Percentiles rank a stretch among this genome's conserved stretches.
These are phyloP conservation scores for Cyphellophora europaea DNA, from an alignment of 2,329 filamentous ascomycete species.

Conservation along the genomic window DNA sequence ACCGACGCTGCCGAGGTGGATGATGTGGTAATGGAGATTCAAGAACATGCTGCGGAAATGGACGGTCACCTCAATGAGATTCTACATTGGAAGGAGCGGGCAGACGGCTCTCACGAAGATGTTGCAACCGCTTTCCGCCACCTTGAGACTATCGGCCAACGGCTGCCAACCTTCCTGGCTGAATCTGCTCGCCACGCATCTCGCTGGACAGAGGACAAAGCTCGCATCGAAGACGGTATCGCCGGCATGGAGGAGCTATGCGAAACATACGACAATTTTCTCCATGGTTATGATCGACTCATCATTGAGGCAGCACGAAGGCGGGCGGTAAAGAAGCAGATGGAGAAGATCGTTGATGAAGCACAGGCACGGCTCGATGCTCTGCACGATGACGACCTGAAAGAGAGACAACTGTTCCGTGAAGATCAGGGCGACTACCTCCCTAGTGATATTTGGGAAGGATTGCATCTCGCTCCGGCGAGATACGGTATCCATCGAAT, in stretches of 20 bases:
- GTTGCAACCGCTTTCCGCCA: slow-evolving; percentile 53
- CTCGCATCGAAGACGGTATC: slow-evolving; percentile 58
- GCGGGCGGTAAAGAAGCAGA: slow-evolving; percentile 61
- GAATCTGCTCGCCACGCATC: slow-evolving; percentile 37
- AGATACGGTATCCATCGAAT: slow-evolving; percentile 35
- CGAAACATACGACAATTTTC: slow-evolving; percentile 80
- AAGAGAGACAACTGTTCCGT: slow-evolving; percentile 67
- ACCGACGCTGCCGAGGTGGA: slow-evolving; percentile 50
- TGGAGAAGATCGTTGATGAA: slow-evolving; percentile 65
- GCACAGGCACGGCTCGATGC: slow-evolving; percentile 68
- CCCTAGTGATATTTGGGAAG: slow-evolving; percentile 80
- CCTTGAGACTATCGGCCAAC: slow-evolving; percentile 58
- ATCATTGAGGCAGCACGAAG: slow-evolving; percentile 76
- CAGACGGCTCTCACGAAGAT: slow-evolving; percentile 46
- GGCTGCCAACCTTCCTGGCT: slow-evolving; percentile 47
- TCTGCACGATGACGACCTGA: slow-evolving; percentile 63
- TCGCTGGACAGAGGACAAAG: slow-evolving; percentile 66
- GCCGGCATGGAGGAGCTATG: slow-evolving; percentile 67
- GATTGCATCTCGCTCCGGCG: slow-evolving; percentile 42
- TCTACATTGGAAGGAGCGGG: slow-evolving; percentile 50
- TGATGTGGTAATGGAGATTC: slow-evolving; percentile 57
- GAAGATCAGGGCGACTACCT: slow-evolving; percentile 77
- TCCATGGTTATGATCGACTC: slow-evolving; percentile 72
- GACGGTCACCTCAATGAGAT: slow-evolving; percentile 60
- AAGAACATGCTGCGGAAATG: slow-evolving; percentile 67